phyloP scores from a whole-genome alignment of 139 green algal genomes.

The Zygnema cylindricum region DNA sequence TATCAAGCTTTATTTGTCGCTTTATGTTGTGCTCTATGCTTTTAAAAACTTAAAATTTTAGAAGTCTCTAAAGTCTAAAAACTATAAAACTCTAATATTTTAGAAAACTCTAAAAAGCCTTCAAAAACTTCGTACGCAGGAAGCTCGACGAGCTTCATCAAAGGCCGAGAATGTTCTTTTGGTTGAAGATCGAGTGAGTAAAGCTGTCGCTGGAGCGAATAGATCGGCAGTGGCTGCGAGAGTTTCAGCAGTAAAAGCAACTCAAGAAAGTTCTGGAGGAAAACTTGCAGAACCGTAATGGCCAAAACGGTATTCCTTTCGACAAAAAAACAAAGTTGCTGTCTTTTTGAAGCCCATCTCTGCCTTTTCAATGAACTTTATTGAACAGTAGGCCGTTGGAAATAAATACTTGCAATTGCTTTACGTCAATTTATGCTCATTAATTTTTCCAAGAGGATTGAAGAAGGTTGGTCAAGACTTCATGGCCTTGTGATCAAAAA shows the following conservation, averaged over 20 bases:
- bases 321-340: too few relatives aligned
- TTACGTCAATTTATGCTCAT: too few relatives aligned
- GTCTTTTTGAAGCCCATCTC: too few relatives aligned
- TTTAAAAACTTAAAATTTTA: slow-evolving; percentile 6
- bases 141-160: slow-evolving; percentile 41
- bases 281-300: background rate
- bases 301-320: too few relatives aligned
- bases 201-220: slow-evolving; percentile 49
- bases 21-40: background rate
- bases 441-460: too few relatives aligned
- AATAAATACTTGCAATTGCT: too few relatives aligned
- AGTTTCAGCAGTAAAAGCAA: slow-evolving; percentile 33
- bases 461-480: too few relatives aligned
- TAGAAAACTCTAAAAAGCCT: background rate
- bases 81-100: background rate
- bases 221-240: slow-evolving; percentile 40
- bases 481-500: too few relatives aligned
- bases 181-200: slow-evolving; percentile 54
- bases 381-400: too few relatives aligned
- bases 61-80: too few relatives aligned
- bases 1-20: background rate
- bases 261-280: background rate
- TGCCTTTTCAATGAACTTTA: too few relatives aligned
- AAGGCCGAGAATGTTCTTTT: slow-evolving; percentile 48
- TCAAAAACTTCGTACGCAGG: slow-evolving; percentile 42